phyloP scores from a whole-genome alignment of 1,284 basidiomycete species.

The Hemileia vastatrix region DNA sequence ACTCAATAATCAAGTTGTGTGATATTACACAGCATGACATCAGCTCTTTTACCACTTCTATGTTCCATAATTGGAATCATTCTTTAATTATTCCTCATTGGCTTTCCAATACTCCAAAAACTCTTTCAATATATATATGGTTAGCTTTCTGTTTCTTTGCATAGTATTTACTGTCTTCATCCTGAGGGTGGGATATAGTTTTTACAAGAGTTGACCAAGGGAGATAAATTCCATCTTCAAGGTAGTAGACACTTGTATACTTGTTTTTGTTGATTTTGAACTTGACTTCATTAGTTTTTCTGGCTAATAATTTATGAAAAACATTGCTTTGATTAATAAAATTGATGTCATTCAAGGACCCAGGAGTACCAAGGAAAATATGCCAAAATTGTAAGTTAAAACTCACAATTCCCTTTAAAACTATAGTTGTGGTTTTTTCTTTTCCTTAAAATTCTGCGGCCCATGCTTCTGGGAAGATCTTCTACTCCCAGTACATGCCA shows the following conservation, averaged over 20 bases:
- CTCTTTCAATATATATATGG: slow-evolving; percentile 1
- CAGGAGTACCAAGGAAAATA: slow-evolving; percentile 5
- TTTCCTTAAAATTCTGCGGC: slow-evolving; percentile 2
- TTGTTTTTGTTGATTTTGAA: background rate
- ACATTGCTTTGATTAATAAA: background rate
- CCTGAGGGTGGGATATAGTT: background rate
- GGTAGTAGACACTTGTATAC: background rate
- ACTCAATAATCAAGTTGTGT: slow-evolving; percentile 10
- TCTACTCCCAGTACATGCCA: slow-evolving; percentile 18
- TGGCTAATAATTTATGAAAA: background rate
- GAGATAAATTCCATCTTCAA: background rate
- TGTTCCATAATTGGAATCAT: background rate
- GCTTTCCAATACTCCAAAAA: slow-evolving; percentile 2
- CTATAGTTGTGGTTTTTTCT: slow-evolving; percentile 2
- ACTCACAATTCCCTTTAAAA: background rate
- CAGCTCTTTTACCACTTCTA: background rate
- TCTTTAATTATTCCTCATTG: background rate
- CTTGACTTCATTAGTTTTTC: background rate
- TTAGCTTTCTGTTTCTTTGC: background rate
- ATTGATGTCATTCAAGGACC: slow-evolving; percentile 9
- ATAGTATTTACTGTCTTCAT: background rate
- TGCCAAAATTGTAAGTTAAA: slow-evolving; percentile 8
- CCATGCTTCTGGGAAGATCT: slow-evolving; percentile 2
- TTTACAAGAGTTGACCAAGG: slow-evolving; percentile 7
- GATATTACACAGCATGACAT: background rate